phyloP scores from a whole-genome alignment of 768 basidiomycete species.

The Suillus occidentalis region DNA sequence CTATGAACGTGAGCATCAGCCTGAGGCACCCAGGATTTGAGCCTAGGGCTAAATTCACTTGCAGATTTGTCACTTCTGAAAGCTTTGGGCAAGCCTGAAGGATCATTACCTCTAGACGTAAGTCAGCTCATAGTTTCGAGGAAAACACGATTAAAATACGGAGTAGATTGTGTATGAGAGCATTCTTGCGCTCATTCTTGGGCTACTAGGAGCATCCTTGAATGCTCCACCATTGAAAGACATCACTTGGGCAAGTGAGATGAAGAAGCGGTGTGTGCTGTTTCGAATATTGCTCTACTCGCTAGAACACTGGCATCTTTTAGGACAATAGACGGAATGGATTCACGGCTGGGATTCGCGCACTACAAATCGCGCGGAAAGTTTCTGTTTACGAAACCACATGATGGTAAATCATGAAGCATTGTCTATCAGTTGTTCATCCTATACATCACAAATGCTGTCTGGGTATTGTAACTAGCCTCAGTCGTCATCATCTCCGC shows the following conservation, averaged over 20 bases:
- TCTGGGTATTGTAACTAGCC: not conserved
- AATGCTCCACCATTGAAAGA: slow-evolving; percentile 71
- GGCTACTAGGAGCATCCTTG: slow-evolving; percentile 71
- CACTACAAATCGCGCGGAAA: slow-evolving; percentile 60
- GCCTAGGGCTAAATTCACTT: slow-evolving; percentile 7
- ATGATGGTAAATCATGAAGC: slow-evolving; percentile 9
- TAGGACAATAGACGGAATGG: slow-evolving; percentile 77
- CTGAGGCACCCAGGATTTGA: slow-evolving; percentile 2
- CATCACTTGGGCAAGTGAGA: slow-evolving; percentile 88
- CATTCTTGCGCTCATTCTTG: slow-evolving; percentile 59
- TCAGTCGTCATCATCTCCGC: slow-evolving; percentile 36
- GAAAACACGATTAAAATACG: not conserved
- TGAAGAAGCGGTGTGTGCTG: slow-evolving; percentile 67
- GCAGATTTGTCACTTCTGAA: slow-evolving; percentile 77
- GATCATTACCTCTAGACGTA: slow-evolving; percentile 64
- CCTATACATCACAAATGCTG: not conserved
- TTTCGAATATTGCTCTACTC: not conserved
- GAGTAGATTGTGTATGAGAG: slow-evolving; percentile 68
- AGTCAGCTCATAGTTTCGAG: slow-evolving; percentile 14
- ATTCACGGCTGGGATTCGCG: slow-evolving; percentile 63
- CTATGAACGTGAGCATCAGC: slow-evolving; percentile 63
- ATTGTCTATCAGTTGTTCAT: not conserved
- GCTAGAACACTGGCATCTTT: slow-evolving; percentile 1
- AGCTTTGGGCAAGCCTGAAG: slow-evolving; percentile 70
- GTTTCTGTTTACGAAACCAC: slow-evolving; percentile 26